Evolutionary conservation across 2,329 filamentous ascomycete genomes (phyloP).

Genomic region (Fusarium denticulatum): DNA sequence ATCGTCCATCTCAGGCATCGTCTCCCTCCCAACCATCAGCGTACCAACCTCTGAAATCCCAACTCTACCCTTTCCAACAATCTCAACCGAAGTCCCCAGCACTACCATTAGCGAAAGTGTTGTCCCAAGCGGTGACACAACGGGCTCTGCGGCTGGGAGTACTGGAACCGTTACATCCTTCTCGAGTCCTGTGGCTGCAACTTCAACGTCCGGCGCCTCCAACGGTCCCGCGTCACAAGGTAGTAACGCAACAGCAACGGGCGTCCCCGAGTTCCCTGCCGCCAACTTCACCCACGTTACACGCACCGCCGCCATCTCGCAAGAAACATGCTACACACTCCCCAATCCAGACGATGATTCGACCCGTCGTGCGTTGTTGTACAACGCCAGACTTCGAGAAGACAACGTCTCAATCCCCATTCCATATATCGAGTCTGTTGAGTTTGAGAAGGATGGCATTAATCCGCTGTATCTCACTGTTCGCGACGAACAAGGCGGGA

Average conservation of each 20-base stretch:
- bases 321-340: slow-evolving; percentile 47
- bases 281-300: slow-evolving; percentile 49
- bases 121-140: background rate
- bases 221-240: slow-evolving; percentile 16
- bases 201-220: background rate
- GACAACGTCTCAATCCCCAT: slow-evolving; percentile 47
- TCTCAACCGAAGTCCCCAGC: background rate
- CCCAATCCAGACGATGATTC: slow-evolving; percentile 38
- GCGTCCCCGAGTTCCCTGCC: slow-evolving; percentile 36
- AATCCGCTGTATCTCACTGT: slow-evolving; percentile 49
- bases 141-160: background rate
- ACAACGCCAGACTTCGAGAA: slow-evolving; percentile 45
- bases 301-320: slow-evolving; percentile 40
- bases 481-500: slow-evolving; percentile 42
- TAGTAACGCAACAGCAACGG: slow-evolving; percentile 17
- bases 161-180: slow-evolving; percentile 20
- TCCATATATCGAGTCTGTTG: slow-evolving; percentile 52
- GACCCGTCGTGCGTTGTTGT: slow-evolving; percentile 44
- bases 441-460: slow-evolving; percentile 46
- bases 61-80: slow-evolving; percentile 2
- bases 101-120: background rate
- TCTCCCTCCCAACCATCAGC: slow-evolving; percentile 23
- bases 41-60: slow-evolving; percentile 7
- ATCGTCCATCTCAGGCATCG: background rate
- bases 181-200: slow-evolving; percentile 19